Evolutionary conservation across 2,329 filamentous ascomycete species (phyloP), one percentile per base, ranked within the genome.

Genomic region (Venturia asperata): DNA sequence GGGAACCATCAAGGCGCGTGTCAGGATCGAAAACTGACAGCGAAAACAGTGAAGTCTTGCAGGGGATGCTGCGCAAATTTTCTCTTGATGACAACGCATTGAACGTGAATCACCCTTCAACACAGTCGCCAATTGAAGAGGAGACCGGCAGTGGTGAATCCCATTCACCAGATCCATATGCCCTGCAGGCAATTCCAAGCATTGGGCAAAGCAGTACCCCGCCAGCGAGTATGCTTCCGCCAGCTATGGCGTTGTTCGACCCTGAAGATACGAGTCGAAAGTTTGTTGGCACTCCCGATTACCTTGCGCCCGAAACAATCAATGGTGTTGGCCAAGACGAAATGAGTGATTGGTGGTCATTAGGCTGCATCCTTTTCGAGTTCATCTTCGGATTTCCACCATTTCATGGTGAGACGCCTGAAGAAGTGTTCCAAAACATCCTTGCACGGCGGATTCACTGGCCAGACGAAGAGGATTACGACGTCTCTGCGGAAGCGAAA

Each of bases 281-380:
- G 47, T 99, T 99, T 71, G 94, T 99, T 10, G 94, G 94, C 41
- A 99, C 94, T 0, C 94, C 94, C 0, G 94, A 99, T 75, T 99
- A 99, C 73, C 83, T 99, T 17, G 94, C 94, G 0, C 94, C 94
- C 0, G 95, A 99, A 74, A 99, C 95, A 0, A 96, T 99, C 73
- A 92, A 91, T 69, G 94, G 95, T 62, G 87, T 92, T 69, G 92
- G 93, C 1, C 94, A 99, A 75, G 94, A 99, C 72, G 93, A 97
- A 75, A 94, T 93, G 70, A 97, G 94, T 73, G 94, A 99, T 85
- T 99, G 94, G 94, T 99, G 94, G 94, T 97, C 94, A 27, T 83
- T 99, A n/a, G 94, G 94, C 0, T 99, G 95, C 75, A 97, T 99
- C 70, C 80, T 97, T 76, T 99, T 97, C 71, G 94, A 99, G 72